phyloP scores from a whole-genome alignment of 805 yeast genomes.

The Ogataea nakhonphanomensis region DNA sequence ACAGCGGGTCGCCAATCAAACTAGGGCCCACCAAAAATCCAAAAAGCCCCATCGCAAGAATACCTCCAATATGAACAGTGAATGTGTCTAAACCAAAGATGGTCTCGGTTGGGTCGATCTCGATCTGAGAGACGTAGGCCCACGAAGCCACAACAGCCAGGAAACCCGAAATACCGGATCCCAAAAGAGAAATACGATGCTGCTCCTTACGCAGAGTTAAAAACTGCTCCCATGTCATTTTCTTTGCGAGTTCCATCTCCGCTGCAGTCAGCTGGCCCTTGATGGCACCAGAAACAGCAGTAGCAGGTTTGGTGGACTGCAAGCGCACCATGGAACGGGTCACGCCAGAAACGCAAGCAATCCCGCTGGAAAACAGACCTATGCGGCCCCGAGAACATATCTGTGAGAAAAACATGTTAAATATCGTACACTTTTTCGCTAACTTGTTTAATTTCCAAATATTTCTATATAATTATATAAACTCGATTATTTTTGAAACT shows the following conservation, averaged over 20 bases:
- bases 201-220: constrained; percentile 72
- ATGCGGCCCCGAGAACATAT: constrained; percentile 1
- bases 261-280: constrained; percentile 17
- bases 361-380: not conserved
- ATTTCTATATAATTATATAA: not conserved
- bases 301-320: constrained; percentile 3
- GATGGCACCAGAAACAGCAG: not conserved
- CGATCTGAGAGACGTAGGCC: constrained; percentile 72
- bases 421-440: not conserved
- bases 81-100: constrained; percentile 89
- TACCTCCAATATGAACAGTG: constrained; percentile 71
- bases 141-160: constrained; percentile 67
- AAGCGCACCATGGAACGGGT: not conserved
- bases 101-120: constrained; percentile 86
- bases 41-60: constrained; percentile 65
- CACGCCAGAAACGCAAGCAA: not conserved
- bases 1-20: constrained; percentile 64
- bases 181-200: constrained; percentile 61
- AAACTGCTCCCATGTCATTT: constrained; percentile 75
- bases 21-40: constrained; percentile 85
- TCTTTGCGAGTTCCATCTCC: constrained; percentile 23
- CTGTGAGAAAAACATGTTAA: constrained; percentile 3
- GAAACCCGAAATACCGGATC: constrained; percentile 67
- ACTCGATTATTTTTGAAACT: not conserved
- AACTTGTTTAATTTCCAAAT: not conserved